These are phyloP conservation scores for Escovopsis sp. DNA, from an alignment of 2,329 filamentous ascomycete genomes.

Conservation along the genomic window DNA sequence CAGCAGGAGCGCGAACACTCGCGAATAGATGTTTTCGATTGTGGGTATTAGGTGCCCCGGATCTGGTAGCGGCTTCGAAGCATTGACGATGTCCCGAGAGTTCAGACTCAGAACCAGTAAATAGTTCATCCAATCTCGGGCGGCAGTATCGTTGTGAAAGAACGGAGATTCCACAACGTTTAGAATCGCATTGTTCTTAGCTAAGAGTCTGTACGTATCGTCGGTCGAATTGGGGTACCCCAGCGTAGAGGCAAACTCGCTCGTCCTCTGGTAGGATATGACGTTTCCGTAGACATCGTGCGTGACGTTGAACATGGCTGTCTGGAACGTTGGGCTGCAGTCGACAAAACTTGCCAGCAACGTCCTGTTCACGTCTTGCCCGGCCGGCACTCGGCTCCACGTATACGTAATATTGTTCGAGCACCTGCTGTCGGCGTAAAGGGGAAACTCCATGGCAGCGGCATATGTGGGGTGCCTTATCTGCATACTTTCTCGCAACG, in stretches of 20 bases:
- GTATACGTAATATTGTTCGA: conserved; percentile 7
- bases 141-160: conserved; percentile 30
- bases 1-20: conserved; percentile 17
- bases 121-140: conserved; percentile 32
- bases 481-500: too few relatives aligned
- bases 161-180: too few relatives aligned
- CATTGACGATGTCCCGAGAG: conserved; percentile 19
- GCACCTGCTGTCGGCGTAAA: neutral
- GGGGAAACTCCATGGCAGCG: too few relatives aligned
- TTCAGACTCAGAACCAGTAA: conserved; percentile 22
- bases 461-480: too few relatives aligned
- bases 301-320: conserved; percentile 19
- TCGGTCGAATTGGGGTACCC: neutral
- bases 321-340: conserved; percentile 16
- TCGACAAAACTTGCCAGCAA: conserved; percentile 9
- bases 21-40: conserved; percentile 13
- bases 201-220: neutral
- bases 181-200: conserved; percentile 11
- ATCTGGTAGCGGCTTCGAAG: conserved; percentile 9
- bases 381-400: conserved; percentile 10
- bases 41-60: conserved; percentile 4
- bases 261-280: conserved; percentile 6
- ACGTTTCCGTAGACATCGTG: conserved; percentile 15
- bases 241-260: conserved; percentile 1
- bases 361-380: conserved; percentile 3